A percentile compares a stretch with the other conserved stretches of the same genome.
Conservation (phyloP, 306 rosid species). For the Cucurbita maxima region DNA sequence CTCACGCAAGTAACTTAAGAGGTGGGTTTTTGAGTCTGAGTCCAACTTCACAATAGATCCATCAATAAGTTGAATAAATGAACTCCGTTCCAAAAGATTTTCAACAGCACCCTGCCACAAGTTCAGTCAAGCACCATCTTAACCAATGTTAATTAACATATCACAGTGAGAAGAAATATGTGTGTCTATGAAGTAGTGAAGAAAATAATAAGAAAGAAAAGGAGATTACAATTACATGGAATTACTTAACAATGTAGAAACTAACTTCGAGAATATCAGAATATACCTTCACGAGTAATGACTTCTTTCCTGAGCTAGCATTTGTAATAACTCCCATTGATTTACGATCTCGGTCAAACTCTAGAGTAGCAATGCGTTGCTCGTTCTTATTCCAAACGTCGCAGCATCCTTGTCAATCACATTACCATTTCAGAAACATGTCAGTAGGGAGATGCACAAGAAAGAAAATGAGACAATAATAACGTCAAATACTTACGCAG, state of each 20-base stretch:
- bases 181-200: neutral
- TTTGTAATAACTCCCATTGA: slow-evolving; percentile 73
- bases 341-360: slow-evolving; percentile 81
- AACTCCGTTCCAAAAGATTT: slow-evolving; percentile 67
- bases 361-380: slow-evolving; percentile 67
- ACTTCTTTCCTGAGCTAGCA: slow-evolving; percentile 34
- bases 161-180: neutral
- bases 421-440: neutral
- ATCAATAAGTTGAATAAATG: slow-evolving; percentile 54
- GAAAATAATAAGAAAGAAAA: neutral
- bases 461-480: neutral
- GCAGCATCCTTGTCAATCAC: slow-evolving; percentile 36
- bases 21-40: slow-evolving; percentile 29
- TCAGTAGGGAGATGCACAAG: slow-evolving; percentile 2
- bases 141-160: neutral
- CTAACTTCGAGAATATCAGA: neutral
- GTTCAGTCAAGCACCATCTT: neutral
- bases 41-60: slow-evolving; percentile 55
- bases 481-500: slow-evolving; percentile 33
- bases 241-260: neutral
- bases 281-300: slow-evolving; percentile 68
- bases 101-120: slow-evolving; percentile 78
- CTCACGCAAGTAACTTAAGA: slow-evolving; percentile 54
- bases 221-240: too few relatives aligned
- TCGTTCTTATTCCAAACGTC: slow-evolving; percentile 48